Conservation (phyloP, 306 rosid species). For the Alnus rubra region DNA sequence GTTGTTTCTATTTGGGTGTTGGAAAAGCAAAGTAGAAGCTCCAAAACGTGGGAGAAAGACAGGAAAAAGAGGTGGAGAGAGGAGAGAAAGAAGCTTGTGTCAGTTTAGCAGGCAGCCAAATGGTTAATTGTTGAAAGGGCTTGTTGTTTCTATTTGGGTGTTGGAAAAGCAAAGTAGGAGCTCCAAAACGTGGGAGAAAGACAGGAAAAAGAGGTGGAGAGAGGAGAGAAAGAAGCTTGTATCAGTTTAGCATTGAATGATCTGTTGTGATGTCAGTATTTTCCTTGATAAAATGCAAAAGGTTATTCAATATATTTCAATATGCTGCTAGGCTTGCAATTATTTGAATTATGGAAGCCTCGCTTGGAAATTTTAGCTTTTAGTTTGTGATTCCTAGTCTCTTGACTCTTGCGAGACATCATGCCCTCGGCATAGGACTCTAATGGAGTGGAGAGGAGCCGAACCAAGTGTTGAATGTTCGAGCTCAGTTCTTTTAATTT, state of each 20-base stretch:
- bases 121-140: background rate
- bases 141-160: background rate
- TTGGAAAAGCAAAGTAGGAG: background rate
- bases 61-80: background rate
- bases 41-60: background rate
- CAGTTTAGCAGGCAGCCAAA: background rate
- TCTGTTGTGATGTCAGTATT: background rate
- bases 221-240: background rate
- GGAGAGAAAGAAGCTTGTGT: background rate
- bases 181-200: background rate
- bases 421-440: background rate
- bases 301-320: background rate
- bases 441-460: too few relatives aligned
- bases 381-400: background rate
- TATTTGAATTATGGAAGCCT: background rate
- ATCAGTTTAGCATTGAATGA: background rate
- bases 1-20: too few relatives aligned
- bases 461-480: too few relatives aligned
- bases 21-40: background rate
- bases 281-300: background rate
- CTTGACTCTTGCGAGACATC: background rate
- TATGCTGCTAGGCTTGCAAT: too few relatives aligned
- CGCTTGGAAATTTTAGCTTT: background rate
- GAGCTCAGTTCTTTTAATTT: too few relatives aligned
- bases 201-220: background rate